Conservation (phyloP, 805 yeast genomes). For the Saccharomycopsis schoenii region DNA sequence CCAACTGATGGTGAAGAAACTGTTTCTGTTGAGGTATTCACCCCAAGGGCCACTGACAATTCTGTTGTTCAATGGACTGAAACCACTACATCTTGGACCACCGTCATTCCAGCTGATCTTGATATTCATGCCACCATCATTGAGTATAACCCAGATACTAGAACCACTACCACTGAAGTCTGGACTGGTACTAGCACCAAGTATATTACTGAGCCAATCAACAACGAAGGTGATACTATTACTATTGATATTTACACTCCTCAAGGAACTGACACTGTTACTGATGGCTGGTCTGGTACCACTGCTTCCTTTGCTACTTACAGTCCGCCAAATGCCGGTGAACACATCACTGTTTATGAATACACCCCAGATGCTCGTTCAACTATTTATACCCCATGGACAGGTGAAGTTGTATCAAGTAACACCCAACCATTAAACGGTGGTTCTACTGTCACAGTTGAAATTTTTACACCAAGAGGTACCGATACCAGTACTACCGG, state of each 20-base stretch:
- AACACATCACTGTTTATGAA: no score
- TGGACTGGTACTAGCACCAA: not conserved
- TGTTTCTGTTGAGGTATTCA: no score
- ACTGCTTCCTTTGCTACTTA: no score
- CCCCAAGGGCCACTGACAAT: no score
- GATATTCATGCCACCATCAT: slow-evolving; percentile 10
- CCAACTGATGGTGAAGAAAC: not conserved
- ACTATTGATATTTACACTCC: not conserved
- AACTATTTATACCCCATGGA: no score
- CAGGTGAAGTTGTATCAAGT: no score
- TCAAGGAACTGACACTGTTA: not conserved
- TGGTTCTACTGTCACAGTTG: no score
- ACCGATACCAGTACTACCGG: no score
- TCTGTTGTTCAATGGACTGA: not conserved
- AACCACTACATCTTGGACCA: not conserved
- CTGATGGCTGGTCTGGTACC: not conserved
- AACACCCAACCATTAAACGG: no score
- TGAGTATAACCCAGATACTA: not conserved
- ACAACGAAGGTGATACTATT: not conserved
- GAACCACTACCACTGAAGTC: not conserved
- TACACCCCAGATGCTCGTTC: no score
- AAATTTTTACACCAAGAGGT: no score
- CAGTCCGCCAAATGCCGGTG: no score
- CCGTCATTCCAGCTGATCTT: not conserved
- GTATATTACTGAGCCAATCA: not conserved